These are phyloP conservation scores for Pestalotiopsis sp. DNA, from an alignment of 2,329 filamentous ascomycete genomes.

Conservation along the genomic window DNA sequence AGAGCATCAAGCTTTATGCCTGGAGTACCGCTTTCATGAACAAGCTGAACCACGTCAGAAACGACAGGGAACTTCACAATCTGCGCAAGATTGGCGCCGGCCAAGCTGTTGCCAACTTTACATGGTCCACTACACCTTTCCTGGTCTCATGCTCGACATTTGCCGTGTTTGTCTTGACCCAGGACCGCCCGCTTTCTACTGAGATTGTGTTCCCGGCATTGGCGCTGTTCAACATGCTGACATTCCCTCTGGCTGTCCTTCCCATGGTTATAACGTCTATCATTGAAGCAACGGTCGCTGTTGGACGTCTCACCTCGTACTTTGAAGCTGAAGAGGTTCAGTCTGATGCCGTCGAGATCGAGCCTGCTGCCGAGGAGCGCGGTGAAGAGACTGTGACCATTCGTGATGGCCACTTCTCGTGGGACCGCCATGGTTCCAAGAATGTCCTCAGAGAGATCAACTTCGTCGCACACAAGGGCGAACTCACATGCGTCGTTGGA, in stretches of 20 bases:
- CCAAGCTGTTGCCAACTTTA: slow-evolving; percentile 94
- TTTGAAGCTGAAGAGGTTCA: slow-evolving; percentile 90
- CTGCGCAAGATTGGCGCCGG: slow-evolving; percentile 94
- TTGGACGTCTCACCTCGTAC: slow-evolving; percentile 81
- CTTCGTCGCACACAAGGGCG: slow-evolving; percentile 87
- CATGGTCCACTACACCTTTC: slow-evolving; percentile 97
- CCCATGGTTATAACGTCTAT: slow-evolving; percentile 98
- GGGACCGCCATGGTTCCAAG: slow-evolving; percentile 80
- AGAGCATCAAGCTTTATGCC: slow-evolving; percentile 97
- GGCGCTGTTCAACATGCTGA: slow-evolving; percentile 92
- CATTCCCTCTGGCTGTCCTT: slow-evolving; percentile 89
- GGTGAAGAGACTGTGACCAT: slow-evolving; percentile 88
- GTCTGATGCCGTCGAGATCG: slow-evolving; percentile 72
- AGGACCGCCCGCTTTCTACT: slow-evolving; percentile 79
- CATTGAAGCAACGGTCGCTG: slow-evolving; percentile 93
- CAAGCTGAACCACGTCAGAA: slow-evolving; percentile 93
- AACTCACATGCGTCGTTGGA: slow-evolving; percentile 89
- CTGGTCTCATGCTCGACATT: slow-evolving; percentile 97
- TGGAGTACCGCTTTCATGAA: slow-evolving; percentile 98
- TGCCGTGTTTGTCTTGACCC: slow-evolving; percentile 87
- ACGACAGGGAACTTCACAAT: slow-evolving; percentile 93
- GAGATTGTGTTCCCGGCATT: slow-evolving; percentile 93
- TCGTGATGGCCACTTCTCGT: slow-evolving; percentile 86
- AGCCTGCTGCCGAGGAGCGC: slow-evolving; percentile 69
- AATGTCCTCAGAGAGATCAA: slow-evolving; percentile 80